phyloP scores from a whole-genome alignment of 2,329 filamentous ascomycete species.

The Fusarium sp. region DNA sequence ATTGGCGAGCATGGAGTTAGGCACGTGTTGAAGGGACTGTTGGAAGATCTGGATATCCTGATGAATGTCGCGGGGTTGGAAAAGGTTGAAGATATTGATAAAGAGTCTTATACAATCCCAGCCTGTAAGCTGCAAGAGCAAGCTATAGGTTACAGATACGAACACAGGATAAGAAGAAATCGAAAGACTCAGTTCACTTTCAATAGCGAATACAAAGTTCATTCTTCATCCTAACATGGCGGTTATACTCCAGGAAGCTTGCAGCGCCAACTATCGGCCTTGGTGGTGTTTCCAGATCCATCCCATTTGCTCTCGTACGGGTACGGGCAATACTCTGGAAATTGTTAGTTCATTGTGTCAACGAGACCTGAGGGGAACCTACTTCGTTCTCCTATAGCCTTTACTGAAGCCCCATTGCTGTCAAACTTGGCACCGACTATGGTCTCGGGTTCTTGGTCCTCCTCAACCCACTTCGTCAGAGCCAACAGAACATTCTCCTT shows the following conservation, averaged over 20 bases:
- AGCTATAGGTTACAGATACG: not conserved
- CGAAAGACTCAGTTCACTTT: not conserved
- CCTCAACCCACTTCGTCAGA: conserved; percentile 6
- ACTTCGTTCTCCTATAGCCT: not conserved
- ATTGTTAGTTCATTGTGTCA: not conserved
- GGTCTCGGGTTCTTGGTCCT: not conserved
- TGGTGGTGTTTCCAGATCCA: not conserved
- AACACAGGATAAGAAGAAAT: not conserved
- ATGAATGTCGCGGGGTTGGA: conserved; percentile 9
- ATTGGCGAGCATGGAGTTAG: conserved; percentile 22
- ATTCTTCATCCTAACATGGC: accelerated
- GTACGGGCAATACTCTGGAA: conserved; percentile 3
- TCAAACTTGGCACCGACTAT: not conserved
- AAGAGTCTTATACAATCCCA: not conserved
- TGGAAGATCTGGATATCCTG: conserved; percentile 2
- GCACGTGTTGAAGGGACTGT: conserved; percentile 5
- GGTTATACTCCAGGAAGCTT: not conserved
- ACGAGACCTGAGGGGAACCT: accelerated
- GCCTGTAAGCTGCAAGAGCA: not conserved
- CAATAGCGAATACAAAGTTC: not conserved
- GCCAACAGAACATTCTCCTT: not conserved
- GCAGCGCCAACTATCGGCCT: not conserved
- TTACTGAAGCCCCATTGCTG: not conserved
- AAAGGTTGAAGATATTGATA: not conserved
- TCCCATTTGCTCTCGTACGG: conserved; percentile 7